A percentile compares a stretch with the other conserved stretches of the same genome.
phyloP scores from a whole-genome alignment of 257 asterid species.

The Plantago elongata region DNA sequence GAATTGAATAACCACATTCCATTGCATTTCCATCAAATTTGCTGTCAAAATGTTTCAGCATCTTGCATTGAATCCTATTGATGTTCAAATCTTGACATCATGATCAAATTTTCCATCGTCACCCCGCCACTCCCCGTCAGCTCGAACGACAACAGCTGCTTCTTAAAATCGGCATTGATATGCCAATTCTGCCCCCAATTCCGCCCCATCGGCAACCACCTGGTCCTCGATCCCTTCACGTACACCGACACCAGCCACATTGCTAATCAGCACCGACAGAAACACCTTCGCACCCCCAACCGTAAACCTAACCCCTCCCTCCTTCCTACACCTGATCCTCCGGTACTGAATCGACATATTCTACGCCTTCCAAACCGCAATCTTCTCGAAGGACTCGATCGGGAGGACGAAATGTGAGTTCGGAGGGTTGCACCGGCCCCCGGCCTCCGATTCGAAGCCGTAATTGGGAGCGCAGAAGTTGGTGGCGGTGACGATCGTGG shows the following conservation, averaged over 20 bases:
- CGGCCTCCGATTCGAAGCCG: conserved; percentile 70
- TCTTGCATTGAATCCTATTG: background rate
- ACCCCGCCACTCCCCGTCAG: conserved; percentile 52
- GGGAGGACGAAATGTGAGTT: conserved; percentile 91
- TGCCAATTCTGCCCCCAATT: conserved; percentile 81
- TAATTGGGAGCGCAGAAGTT: conserved; percentile 95
- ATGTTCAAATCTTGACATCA: background rate
- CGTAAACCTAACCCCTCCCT: conserved; percentile 60
- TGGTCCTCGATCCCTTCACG: conserved; percentile 58
- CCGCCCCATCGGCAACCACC: conserved; percentile 69
- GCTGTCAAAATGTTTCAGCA: background rate
- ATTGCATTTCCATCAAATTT: background rate
- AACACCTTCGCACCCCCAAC: conserved; percentile 42
- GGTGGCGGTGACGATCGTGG: too few relatives aligned
- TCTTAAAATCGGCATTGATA: conserved; percentile 45
- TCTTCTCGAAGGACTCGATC: conserved; percentile 85
- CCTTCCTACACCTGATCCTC: conserved; percentile 52
- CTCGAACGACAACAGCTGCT: conserved; percentile 60
- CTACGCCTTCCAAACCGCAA: conserved; percentile 94
- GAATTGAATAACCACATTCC: too few relatives aligned
- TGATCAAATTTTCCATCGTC: conserved; percentile 27
- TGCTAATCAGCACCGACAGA: conserved; percentile 52
- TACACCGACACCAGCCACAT: conserved; percentile 64
- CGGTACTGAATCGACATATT: conserved; percentile 89
- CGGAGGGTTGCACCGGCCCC: conserved; percentile 96